phyloP scores from a whole-genome alignment of 805 yeast genomes.

The Tetrapisispora fleetii region DNA sequence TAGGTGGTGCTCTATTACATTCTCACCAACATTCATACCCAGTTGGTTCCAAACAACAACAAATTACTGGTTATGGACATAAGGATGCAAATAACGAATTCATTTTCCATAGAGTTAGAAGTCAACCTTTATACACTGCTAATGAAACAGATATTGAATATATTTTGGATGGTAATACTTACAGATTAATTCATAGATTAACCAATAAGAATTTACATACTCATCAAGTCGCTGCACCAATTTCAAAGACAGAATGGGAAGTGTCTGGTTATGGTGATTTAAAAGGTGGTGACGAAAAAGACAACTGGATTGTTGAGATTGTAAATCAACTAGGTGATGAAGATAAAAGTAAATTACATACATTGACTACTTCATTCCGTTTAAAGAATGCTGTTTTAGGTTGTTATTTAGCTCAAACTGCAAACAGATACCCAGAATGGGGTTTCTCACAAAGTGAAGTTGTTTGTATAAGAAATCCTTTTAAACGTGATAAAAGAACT shows the following conservation, averaged over 20 bases:
- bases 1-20: constrained; percentile 71
- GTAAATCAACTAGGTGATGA: constrained; percentile 53
- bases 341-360: constrained; percentile 46
- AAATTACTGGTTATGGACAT: constrained; percentile 83
- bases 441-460: constrained; percentile 81
- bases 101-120: constrained; percentile 54
- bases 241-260: constrained; percentile 59
- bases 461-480: constrained; percentile 53
- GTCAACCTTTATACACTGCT: constrained; percentile 20
- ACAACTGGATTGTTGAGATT: constrained; percentile 85
- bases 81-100: constrained; percentile 84
- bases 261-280: constrained; percentile 80
- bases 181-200: constrained; percentile 61
- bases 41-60: constrained; percentile 89
- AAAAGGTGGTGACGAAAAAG: constrained; percentile 65
- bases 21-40: constrained; percentile 84
- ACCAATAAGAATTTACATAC: constrained; percentile 77
- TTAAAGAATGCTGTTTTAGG: constrained; percentile 52
- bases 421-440: constrained; percentile 64
- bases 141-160: constrained; percentile 27
- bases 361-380: constrained; percentile 68
- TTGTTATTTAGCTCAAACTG: constrained; percentile 72
- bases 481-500: constrained; percentile 67
- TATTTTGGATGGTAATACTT: constrained; percentile 51
- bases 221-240: constrained; percentile 69